phyloP scores from a whole-genome alignment of 345 rosid genomes.

The Salix purpurea region DNA sequence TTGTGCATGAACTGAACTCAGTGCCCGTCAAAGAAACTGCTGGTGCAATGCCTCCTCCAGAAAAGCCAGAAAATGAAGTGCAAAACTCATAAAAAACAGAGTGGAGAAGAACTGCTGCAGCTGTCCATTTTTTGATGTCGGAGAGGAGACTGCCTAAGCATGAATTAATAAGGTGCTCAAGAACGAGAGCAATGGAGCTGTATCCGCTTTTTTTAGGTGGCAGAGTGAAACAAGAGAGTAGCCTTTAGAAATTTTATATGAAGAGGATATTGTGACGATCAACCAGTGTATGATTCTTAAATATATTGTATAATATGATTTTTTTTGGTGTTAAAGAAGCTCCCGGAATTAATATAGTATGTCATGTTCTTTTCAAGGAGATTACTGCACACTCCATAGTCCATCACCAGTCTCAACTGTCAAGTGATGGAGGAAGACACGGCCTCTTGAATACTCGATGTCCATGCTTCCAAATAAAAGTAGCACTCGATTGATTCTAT shows the following conservation, averaged over 20 bases:
- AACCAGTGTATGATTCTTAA: neutral
- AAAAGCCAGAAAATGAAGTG: constrained; percentile 38
- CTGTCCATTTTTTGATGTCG: constrained; percentile 14
- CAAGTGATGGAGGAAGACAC: neutral
- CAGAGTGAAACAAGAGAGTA: neutral
- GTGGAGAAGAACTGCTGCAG: constrained; percentile 3
- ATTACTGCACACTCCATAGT: neutral
- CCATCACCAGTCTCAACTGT: neutral
- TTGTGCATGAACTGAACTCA: constrained; percentile 17
- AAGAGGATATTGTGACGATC: neutral
- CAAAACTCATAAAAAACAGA: constrained; percentile 11
- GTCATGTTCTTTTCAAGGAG: neutral
- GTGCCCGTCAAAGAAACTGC: constrained; percentile 41
- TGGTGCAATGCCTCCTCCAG: constrained; percentile 39
- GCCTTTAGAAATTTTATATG: neutral
- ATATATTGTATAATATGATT: neutral
- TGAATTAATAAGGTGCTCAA: constrained; percentile 15
- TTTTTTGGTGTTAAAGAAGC: neutral
- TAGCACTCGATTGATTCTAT: neutral
- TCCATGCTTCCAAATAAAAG: neutral
- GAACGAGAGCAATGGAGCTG: constrained; percentile 10
- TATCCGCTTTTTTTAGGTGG: neutral
- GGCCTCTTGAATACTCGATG: neutral
- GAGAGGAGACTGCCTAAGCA: neutral
- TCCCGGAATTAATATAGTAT: neutral